These are phyloP conservation scores for Choiromyces venosus DNA, from an alignment of 495 filamentous ascomycete species.

Conservation along the genomic window DNA sequence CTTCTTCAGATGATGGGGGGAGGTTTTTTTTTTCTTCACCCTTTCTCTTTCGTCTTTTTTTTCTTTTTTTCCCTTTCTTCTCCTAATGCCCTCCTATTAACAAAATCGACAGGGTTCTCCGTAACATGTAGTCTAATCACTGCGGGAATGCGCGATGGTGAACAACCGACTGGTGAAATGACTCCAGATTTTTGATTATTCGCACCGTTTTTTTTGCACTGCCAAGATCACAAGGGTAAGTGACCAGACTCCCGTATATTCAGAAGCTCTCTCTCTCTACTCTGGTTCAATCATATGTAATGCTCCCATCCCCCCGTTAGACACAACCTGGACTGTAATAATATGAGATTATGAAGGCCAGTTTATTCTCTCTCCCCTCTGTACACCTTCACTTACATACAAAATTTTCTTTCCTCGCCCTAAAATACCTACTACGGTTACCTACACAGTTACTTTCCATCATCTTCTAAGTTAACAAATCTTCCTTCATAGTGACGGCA, in stretches of 20 bases:
- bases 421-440: not conserved
- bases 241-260: not conserved
- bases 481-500: not conserved
- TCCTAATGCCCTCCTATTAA: not conserved
- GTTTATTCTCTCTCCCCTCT: not conserved
- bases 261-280: not conserved
- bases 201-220: not conserved
- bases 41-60: not conserved
- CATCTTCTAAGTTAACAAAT: not conserved
- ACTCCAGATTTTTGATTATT: not conserved
- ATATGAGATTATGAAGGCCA: not conserved
- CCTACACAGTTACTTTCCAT: not conserved
- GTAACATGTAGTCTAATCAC: not conserved
- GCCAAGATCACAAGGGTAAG: not conserved
- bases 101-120: not conserved
- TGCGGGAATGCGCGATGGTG: not conserved
- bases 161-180: not conserved
- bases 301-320: not conserved
- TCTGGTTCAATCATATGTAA: not conserved
- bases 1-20: not conserved
- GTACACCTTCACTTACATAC: not conserved
- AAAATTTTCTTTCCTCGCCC: not conserved
- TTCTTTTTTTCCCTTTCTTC: not conserved
- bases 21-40: not conserved
- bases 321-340: not conserved